Evolutionary conservation across 2,329 filamentous ascomycete genomes (phyloP).

Genomic region (Chrysosporium keratinophilum): DNA sequence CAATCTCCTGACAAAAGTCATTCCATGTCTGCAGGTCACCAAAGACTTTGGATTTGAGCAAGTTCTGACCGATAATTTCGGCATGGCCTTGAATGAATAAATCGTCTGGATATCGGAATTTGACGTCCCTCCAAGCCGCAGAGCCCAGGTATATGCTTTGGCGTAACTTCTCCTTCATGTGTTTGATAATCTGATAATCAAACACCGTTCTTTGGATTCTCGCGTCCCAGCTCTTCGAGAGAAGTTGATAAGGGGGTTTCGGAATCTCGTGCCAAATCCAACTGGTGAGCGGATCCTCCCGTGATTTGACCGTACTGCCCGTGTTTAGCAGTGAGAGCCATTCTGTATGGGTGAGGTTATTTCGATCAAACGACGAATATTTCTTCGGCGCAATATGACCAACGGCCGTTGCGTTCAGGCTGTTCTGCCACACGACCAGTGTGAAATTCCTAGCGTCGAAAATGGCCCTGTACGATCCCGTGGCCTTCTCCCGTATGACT

Average conservation of each 20-base stretch:
- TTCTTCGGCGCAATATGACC: not conserved
- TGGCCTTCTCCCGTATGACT: not conserved
- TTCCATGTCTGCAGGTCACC: not conserved
- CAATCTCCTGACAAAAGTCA: not conserved
- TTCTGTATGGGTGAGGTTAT: not conserved
- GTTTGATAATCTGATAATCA: not conserved
- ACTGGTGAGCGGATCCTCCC: not conserved
- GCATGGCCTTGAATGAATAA: not conserved
- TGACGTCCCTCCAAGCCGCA: not conserved
- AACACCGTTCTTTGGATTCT: not conserved
- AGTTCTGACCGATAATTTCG: not conserved
- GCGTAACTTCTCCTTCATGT: not conserved
- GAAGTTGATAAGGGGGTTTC: not conserved
- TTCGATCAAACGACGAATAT: not conserved
- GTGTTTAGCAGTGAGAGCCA: not conserved
- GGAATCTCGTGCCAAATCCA: not conserved
- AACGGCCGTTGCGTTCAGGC: not conserved
- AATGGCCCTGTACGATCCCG: not conserved
- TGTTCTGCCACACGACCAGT: not conserved
- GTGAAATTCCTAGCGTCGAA: not conserved
- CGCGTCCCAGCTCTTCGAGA: not conserved
- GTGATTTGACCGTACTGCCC: not conserved
- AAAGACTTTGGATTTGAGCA: constrained; percentile 1
- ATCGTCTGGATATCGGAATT: not conserved
- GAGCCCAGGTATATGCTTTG: not conserved